These are phyloP conservation scores for Nothophaeocryptopus gaeumannii DNA, from an alignment of 2,329 filamentous ascomycete species.

Conservation along the genomic window DNA sequence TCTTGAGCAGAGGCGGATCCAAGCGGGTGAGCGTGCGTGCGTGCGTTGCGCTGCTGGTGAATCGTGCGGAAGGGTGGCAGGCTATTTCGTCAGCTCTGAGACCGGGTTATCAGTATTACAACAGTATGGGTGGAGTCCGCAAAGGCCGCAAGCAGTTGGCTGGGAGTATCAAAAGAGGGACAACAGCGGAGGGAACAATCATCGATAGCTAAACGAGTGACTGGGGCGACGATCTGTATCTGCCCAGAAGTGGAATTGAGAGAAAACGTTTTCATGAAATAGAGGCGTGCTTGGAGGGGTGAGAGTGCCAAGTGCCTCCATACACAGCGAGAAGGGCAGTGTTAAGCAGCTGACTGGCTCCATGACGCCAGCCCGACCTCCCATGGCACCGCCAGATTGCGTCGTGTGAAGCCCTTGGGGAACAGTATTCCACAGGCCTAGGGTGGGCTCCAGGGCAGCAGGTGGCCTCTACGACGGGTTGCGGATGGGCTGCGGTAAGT, in stretches of 20 bases:
- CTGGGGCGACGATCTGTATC: slow-evolving; percentile 22
- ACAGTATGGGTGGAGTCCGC: background rate
- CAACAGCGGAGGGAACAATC: slow-evolving; percentile 5
- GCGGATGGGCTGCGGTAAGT: slow-evolving; percentile 2
- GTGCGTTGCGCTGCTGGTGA: slow-evolving; percentile 4
- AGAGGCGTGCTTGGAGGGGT: slow-evolving; percentile 10
- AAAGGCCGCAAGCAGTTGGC: background rate
- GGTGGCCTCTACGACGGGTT: slow-evolving; percentile 7
- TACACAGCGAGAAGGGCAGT: slow-evolving; percentile 20
- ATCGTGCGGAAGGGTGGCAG: background rate
- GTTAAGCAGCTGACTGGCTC: slow-evolving; percentile 28
- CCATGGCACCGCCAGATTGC: slow-evolving; percentile 35
- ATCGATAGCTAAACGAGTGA: slow-evolving; percentile 14
- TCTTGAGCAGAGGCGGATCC: slow-evolving; percentile 16
- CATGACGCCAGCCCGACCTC: slow-evolving; percentile 30
- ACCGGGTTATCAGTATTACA: slow-evolving; percentile 3
- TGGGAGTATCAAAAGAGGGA: slow-evolving; percentile 5
- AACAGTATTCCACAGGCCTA: slow-evolving; percentile 15
- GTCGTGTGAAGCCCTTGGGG: slow-evolving; percentile 29
- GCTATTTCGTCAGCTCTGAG: background rate
- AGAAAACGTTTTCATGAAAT: slow-evolving; percentile 8
- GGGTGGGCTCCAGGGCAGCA: slow-evolving; percentile 21
- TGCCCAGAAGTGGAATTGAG: slow-evolving; percentile 14
- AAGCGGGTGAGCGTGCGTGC: slow-evolving; percentile 13
- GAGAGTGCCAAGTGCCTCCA: slow-evolving; percentile 9